Percentiles rank a stretch among this genome's conserved stretches.
phyloP scores from a whole-genome alignment of 192 early-diverging fungal species.

The Coemansia furcata region DNA sequence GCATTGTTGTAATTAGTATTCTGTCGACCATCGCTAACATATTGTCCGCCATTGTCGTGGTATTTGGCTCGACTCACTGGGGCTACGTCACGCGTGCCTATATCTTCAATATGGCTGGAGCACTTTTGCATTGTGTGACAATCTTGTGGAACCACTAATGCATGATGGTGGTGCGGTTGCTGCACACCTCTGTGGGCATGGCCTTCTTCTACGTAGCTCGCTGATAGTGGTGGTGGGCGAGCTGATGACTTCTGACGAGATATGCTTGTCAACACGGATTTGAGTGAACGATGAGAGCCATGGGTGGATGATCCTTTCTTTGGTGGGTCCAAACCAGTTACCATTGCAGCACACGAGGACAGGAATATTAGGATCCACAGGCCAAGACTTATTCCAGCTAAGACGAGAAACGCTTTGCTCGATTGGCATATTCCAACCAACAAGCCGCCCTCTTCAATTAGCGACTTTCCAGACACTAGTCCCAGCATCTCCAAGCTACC shows the following conservation, averaged over 20 bases:
- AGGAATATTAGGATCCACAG: conserved; percentile 42
- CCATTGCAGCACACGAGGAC: conserved; percentile 29
- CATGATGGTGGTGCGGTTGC: not conserved
- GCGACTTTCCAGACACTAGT: conserved; percentile 29
- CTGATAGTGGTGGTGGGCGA: not conserved
- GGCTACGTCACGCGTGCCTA: not conserved
- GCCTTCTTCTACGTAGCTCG: not conserved
- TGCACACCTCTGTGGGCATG: not conserved
- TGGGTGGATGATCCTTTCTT: conserved; percentile 7
- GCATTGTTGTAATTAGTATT: not conserved
- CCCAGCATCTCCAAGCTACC: conserved; percentile 34
- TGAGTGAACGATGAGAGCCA: conserved; percentile 18
- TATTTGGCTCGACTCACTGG: not conserved
- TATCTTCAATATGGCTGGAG: not conserved
- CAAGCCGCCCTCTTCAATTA: conserved; percentile 41
- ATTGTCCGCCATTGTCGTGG: not conserved
- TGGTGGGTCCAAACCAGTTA: conserved; percentile 20
- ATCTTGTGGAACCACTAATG: not conserved
- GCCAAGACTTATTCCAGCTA: conserved; percentile 34
- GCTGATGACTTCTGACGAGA: not conserved
- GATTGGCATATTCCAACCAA: conserved; percentile 47
- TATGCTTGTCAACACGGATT: not conserved
- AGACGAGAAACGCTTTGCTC: conserved; percentile 44
- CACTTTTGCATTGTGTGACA: not conserved
- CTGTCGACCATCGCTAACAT: not conserved